These are phyloP conservation scores for Withania somnifera DNA, from an alignment of 305 asterid genomes.

Conservation along the genomic window DNA sequence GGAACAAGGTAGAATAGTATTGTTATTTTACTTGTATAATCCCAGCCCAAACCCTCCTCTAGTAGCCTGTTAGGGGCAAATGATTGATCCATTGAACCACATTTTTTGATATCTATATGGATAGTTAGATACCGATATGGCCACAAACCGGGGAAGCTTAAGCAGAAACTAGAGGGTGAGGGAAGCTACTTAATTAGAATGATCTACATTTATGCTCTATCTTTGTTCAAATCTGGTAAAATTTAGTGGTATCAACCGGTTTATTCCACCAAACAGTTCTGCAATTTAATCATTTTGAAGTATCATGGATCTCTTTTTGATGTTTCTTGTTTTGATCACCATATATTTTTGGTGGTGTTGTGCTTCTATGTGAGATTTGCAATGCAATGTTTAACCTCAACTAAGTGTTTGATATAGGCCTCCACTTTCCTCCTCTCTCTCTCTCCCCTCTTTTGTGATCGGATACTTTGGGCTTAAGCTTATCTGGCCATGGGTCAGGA, in stretches of 20 bases:
- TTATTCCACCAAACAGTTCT: background rate
- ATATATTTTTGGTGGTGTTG: background rate
- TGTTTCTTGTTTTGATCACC: background rate
- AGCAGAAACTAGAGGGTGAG: background rate
- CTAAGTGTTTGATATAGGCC: background rate
- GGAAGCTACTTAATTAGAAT: background rate
- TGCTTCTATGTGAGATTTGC: background rate
- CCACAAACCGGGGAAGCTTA: background rate
- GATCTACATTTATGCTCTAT: background rate
- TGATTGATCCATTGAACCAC: background rate
- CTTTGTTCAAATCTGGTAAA: background rate
- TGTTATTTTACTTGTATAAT: background rate
- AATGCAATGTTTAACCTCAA: background rate
- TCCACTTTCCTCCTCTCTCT: background rate
- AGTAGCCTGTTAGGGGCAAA: background rate
- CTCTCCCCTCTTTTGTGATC: background rate
- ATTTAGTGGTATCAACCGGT: background rate
- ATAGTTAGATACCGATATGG: background rate
- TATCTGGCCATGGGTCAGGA: background rate
- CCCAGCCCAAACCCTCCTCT: background rate
- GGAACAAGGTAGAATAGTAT: background rate
- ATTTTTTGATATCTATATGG: too few relatives aligned
- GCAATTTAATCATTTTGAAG: background rate
- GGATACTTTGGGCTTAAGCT: background rate
- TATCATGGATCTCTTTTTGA: background rate